Evolutionary conservation across 495 filamentous ascomycete genomes (phyloP), one percentile per base, ranked within the genome.

Genomic region (Aspergillus saccharolyticus): DNA sequence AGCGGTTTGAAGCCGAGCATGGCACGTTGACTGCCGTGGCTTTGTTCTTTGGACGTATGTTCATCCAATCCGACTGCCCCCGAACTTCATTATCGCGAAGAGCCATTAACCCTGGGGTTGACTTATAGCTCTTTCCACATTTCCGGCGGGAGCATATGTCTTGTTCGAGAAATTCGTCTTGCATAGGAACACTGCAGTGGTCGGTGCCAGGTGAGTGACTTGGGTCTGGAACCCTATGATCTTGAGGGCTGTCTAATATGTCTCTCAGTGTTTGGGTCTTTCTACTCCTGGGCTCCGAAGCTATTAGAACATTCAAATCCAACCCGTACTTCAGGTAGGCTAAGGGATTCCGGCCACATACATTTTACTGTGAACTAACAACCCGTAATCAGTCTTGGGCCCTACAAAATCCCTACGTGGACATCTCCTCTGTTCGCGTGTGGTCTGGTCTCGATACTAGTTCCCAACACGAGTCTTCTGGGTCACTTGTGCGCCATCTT

Each of bases 1-100:
- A 96, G 70, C 81, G 91, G 47, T 98, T 97, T 68, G 94, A 98
- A 73, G 78, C 84, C n/a, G 93, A 96, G 66, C 80, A 94, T 74
- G 94, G 94, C 22, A 96, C 92, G n/a, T 75, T 97, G 62, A 86
- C 88, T 22, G 84, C 90, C 18, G 63, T 93, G 48, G 81, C 88
- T 39, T 77, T 97, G 63, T 95, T 97, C 69, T 79, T 91, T 60
- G 95, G 94, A 50, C 90, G 91, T 96, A 79, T 77, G 91, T 85
- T 33, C 51, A 0, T 28, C 9, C 25, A 28, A 9, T 9, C 25
- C 25, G 25, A 28, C 9, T 48, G 8, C 15, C 6, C n/a, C 3
- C 18, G 59, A 55, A 14, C 8, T 21, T 43, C 49, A 7, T 43
- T 8, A 42, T 17, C 15, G 16, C 7, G 14, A 1, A 30, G 22